Conservation (phyloP, 768 basidiomycete species). For the Boletus subcaerulescens region DNA sequence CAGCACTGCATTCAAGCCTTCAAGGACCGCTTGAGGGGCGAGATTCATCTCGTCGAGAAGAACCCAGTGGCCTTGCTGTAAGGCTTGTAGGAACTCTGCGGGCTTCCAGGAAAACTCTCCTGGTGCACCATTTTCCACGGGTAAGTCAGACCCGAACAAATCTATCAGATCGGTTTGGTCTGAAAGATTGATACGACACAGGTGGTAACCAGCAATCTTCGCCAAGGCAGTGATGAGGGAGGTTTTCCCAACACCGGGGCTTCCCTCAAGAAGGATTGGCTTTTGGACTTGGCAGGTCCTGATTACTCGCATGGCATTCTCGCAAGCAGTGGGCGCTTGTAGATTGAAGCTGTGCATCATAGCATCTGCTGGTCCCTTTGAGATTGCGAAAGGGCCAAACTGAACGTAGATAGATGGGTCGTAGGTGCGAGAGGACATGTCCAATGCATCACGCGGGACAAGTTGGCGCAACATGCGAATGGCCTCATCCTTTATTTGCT, state of each 20-base stretch:
- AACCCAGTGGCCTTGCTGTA: constrained; percentile 98
- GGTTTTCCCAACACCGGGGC: constrained; percentile 98
- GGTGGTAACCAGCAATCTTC: constrained; percentile 66
- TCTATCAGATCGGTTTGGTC: constrained; percentile 98
- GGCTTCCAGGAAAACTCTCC: constrained; percentile 98
- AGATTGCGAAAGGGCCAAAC: constrained; percentile 74
- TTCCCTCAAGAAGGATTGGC: constrained; percentile 93
- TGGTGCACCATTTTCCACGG: constrained; percentile 84
- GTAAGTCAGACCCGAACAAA: constrained; percentile 93
- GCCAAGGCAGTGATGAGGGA: constrained; percentile 88
- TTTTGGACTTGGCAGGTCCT: constrained; percentile 88
- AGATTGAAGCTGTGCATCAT: constrained; percentile 63
- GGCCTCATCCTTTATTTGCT: constrained; percentile 61
- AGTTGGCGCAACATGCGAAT: constrained; percentile 51
- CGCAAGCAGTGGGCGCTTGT: constrained; percentile 81
- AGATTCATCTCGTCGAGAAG: constrained; percentile 99
- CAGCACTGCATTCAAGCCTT: constrained; percentile 93
- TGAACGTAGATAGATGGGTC: constrained; percentile 42
- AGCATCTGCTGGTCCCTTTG: constrained; percentile 48
- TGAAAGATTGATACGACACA: constrained; percentile 94
- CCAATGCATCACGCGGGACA: constrained; percentile 41
- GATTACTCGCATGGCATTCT: constrained; percentile 85
- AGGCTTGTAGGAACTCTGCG: constrained; percentile 88
- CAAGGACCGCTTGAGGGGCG: constrained; percentile 92
- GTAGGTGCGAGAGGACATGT: constrained; percentile 26